These are phyloP conservation scores for Fragilaria crotonensis DNA, from an alignment of 108 stramenopile genomes.

Conservation along the genomic window DNA sequence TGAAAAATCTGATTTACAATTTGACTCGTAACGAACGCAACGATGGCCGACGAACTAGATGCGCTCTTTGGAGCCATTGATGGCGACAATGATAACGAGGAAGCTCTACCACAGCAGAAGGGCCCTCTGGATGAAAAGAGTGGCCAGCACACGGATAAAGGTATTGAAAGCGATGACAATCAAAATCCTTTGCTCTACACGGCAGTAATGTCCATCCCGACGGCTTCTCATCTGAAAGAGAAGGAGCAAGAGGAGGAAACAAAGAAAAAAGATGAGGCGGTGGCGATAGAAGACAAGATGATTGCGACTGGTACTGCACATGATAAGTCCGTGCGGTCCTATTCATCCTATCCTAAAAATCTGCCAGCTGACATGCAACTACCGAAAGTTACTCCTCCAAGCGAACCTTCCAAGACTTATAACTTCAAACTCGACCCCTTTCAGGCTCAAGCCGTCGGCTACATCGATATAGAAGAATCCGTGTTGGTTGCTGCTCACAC, in stretches of 20 bases:
- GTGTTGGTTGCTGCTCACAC: slow-evolving; percentile 96
- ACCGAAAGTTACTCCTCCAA: slow-evolving; percentile 27
- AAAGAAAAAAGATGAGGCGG: slow-evolving; percentile 12
- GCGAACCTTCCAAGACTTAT: slow-evolving; percentile 86
- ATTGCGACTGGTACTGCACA: slow-evolving; percentile 79
- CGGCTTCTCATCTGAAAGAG: slow-evolving; percentile 5
- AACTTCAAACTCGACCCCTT: slow-evolving; percentile 96
- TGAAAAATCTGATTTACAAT: too few relatives aligned
- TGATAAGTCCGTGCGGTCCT: slow-evolving; percentile 81
- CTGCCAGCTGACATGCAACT: slow-evolving; percentile 27
- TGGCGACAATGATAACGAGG: slow-evolving; percentile 36
- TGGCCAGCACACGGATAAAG: neutral
- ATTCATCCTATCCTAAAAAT: slow-evolving; percentile 71
- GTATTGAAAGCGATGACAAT: neutral
- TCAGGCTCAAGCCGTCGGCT: slow-evolving; percentile 85
- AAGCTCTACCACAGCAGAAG: neutral
- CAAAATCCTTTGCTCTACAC: slow-evolving; percentile 2
- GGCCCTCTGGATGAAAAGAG: neutral
- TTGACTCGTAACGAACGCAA: too few relatives aligned
- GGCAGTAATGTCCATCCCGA: slow-evolving; percentile 11
- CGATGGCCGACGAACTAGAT: slow-evolving; percentile 70
- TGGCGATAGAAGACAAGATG: slow-evolving; percentile 25
- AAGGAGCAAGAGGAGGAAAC: slow-evolving; percentile 16
- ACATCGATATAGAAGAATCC: slow-evolving; percentile 90
- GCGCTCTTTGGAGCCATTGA: slow-evolving; percentile 85